Evolutionary conservation across 176 grass and related monocot genomes (phyloP).

Genomic region (Cocos nucifera): DNA sequence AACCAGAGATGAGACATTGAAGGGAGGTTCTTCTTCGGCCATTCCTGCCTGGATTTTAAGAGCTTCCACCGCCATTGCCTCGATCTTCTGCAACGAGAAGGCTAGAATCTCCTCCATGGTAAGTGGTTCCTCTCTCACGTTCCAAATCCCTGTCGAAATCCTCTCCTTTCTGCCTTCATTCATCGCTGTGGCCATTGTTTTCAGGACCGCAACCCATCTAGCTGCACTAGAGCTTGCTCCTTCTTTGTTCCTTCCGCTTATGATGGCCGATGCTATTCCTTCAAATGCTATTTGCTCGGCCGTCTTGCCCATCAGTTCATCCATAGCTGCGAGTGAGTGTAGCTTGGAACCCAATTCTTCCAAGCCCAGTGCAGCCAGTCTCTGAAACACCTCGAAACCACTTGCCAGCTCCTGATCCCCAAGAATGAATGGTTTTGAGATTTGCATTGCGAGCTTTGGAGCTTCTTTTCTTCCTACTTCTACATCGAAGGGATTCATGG

Average conservation of each 20-base stretch:
- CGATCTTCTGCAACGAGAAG: conserved; percentile 68
- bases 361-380: conserved; percentile 29
- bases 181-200: conserved; percentile 48
- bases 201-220: conserved; percentile 37
- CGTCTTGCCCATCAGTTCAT: conserved; percentile 79
- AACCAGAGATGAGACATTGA: conserved; percentile 34
- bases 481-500: conserved; percentile 79
- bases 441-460: conserved; percentile 87
- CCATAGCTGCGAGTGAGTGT: conserved; percentile 32
- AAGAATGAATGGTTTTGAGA: conserved; percentile 73
- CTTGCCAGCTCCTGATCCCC: conserved; percentile 29
- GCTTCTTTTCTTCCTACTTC: conserved; percentile 43
- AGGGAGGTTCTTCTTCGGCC: conserved; percentile 52
- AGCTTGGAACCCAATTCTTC: conserved; percentile 41
- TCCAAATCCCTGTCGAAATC: conserved; percentile 75
- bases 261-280: conserved; percentile 80
- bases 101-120: conserved; percentile 57
- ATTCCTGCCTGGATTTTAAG: conserved; percentile 73
- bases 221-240: conserved; percentile 56
- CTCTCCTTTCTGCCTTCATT: conserved; percentile 43
- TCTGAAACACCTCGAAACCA: conserved; percentile 69
- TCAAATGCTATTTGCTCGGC: conserved; percentile 89
- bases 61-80: conserved; percentile 66
- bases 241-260: conserved; percentile 53
- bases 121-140: conserved; percentile 34